Percentiles rank a stretch among this genome's conserved stretches.
Conservation (phyloP, 2,329 filamentous ascomycete genomes). For the Talaromyces albobiverticillius region DNA sequence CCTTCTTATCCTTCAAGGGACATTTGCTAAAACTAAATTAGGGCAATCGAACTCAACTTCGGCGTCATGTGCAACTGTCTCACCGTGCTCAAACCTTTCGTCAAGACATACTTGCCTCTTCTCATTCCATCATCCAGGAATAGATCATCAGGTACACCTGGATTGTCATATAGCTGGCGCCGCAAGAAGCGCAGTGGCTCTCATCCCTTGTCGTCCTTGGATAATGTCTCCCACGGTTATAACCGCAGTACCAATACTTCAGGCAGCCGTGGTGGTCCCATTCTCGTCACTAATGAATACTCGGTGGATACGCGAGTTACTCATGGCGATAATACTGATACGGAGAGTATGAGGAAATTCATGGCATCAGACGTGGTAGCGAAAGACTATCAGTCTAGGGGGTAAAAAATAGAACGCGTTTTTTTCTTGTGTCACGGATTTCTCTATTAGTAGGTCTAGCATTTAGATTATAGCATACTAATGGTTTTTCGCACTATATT, state of each 20-base stretch:
- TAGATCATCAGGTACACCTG: neutral
- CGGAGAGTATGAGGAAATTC: neutral
- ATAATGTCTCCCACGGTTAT: neutral
- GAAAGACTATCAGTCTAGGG: neutral
- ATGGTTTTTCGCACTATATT: no score
- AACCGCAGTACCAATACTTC: neutral
- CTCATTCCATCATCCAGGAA: neutral
- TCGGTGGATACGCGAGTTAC: neutral
- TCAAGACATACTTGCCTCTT: neutral
- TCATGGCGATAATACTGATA: neutral
- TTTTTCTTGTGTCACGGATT: no score
- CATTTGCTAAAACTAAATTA: neutral
- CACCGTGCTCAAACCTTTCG: neutral
- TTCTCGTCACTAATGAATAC: neutral
- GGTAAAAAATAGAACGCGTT: no score
- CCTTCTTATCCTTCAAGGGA: neutral
- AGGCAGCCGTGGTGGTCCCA: neutral
- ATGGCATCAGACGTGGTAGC: neutral
- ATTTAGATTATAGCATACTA: no score
- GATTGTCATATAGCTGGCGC: neutral
- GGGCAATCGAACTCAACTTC: conserved; percentile 4
- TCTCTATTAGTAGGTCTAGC: no score
- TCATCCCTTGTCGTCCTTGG: neutral
- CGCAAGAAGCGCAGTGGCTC: neutral
- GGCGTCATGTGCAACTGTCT: conserved; percentile 1